Percentiles rank a stretch among this genome's conserved stretches.
Evolutionary conservation across 257 asterid genomes (phyloP).

Genomic region (Ajuga chamaepitys): DNA sequence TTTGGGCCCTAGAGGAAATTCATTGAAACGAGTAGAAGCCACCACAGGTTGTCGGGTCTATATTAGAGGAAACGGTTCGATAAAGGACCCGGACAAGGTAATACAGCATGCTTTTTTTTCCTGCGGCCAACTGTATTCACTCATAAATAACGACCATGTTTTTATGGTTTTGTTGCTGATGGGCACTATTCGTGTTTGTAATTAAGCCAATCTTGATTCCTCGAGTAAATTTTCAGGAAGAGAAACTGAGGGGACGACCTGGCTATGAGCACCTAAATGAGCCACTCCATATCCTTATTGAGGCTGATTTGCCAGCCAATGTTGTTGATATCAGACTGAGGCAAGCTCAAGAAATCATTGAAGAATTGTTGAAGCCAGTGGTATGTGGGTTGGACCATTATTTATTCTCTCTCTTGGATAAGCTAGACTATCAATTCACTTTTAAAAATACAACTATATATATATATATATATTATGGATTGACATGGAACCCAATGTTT

Average conservation of each 20-base stretch:
- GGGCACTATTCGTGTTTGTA: neutral
- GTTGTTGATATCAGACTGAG: conserved; percentile 69
- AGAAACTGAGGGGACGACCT: conserved; percentile 80
- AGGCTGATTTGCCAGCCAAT: conserved; percentile 89
- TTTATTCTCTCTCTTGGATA: conserved; percentile 1
- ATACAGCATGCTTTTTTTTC: neutral
- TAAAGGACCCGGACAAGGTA: conserved; percentile 98
- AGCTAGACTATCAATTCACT: neutral
- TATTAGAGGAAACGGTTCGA: conserved; percentile 96
- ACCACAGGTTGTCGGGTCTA: conserved; percentile 96
- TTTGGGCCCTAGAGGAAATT: conserved; percentile 96
- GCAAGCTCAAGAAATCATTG: conserved; percentile 87
- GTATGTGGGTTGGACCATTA: conserved; percentile 30
- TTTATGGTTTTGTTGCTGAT: neutral
- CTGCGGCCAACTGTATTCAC: neutral
- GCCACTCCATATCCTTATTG: conserved; percentile 79
- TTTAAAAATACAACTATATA: too few species aligned
- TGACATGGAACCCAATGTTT: too few species aligned
- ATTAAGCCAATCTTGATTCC: neutral
- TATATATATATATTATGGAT: too few species aligned
- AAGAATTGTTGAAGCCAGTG: conserved; percentile 93
- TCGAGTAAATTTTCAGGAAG: conserved; percentile 50
- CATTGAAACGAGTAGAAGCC: conserved; percentile 91
- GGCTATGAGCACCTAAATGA: conserved; percentile 96
- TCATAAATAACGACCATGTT: neutral